These are phyloP conservation scores for Colletotrichum graminicola DNA, from an alignment of 2,329 filamentous ascomycete species.

Conservation along the genomic window DNA sequence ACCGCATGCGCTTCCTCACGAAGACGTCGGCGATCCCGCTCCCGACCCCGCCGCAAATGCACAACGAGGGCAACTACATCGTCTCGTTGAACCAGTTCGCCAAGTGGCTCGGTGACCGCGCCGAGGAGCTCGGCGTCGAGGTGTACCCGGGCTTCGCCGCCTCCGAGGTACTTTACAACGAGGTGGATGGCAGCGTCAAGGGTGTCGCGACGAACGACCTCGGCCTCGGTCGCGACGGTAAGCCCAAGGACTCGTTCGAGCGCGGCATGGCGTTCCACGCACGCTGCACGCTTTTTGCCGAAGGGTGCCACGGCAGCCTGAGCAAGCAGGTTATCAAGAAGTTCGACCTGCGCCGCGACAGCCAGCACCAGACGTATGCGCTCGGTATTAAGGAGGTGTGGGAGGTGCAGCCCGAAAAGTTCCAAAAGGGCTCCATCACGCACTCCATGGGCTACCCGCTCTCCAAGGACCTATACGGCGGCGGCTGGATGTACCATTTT, in stretches of 20 bases:
- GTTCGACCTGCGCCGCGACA: conserved; percentile 89
- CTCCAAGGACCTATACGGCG: conserved; percentile 89
- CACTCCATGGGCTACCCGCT: conserved; percentile 96
- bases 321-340: conserved; percentile 96
- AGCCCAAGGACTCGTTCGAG: conserved; percentile 91
- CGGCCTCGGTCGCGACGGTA: conserved; percentile 83
- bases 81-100: conserved; percentile 94
- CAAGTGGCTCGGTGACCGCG: conserved; percentile 94
- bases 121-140: conserved; percentile 96
- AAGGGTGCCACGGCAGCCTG: conserved; percentile 95
- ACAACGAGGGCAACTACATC: conserved; percentile 98
- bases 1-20: conserved; percentile 95
- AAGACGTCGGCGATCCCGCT: conserved; percentile 82
- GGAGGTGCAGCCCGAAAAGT: conserved; percentile 95
- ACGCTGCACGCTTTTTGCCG: conserved; percentile 88
- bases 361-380: conserved; percentile 94
- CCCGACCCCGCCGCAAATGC: conserved; percentile 95
- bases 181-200: conserved; percentile 84
- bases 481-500: conserved; percentile 99
- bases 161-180: conserved; percentile 87
- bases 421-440: conserved; percentile 84
- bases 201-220: conserved; percentile 97
- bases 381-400: conserved; percentile 97
- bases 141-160: conserved; percentile 97
- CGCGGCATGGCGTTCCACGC: conserved; percentile 99